Evolutionary conservation across 2,329 filamentous ascomycete genomes (phyloP).

Genomic region (Ambrosiella beaveri): DNA sequence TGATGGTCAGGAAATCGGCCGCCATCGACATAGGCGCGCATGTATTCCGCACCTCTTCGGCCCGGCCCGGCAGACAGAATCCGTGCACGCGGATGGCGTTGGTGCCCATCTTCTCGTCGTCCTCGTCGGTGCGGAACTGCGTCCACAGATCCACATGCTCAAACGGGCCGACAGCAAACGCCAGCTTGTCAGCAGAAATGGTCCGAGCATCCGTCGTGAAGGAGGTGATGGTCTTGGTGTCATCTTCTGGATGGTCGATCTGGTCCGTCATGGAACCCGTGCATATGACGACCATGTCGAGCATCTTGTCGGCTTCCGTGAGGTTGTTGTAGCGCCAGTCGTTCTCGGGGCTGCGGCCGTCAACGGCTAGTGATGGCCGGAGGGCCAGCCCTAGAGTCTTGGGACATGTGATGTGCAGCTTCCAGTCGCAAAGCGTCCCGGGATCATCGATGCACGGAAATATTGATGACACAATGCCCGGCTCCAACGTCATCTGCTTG

Average conservation of each 20-base stretch:
- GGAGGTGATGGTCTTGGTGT: conserved; percentile 70
- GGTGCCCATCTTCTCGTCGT: conserved; percentile 76
- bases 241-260: conserved; percentile 55
- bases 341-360: conserved; percentile 18
- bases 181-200: conserved; percentile 73
- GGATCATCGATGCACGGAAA: conserved; percentile 90
- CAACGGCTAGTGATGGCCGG: conserved; percentile 17
- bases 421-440: conserved; percentile 68
- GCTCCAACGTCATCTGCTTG: conserved; percentile 51
- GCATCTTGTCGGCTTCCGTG: conserved; percentile 62
- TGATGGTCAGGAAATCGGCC: conserved; percentile 79
- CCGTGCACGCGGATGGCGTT: conserved; percentile 80
- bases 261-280: conserved; percentile 82
- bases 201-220: conserved; percentile 55
- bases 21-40: conserved; percentile 71
- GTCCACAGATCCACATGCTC: conserved; percentile 75
- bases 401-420: conserved; percentile 71
- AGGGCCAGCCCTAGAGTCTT: conserved; percentile 69
- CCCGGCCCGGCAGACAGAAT: conserved; percentile 73
- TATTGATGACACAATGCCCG: conserved; percentile 65
- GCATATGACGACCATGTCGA: conserved; percentile 82
- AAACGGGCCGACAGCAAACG: conserved; percentile 87
- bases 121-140: conserved; percentile 74
- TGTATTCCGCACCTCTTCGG: conserved; percentile 70
- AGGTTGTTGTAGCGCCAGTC: conserved; percentile 21